Evolutionary conservation across 148 eudicot species (phyloP), one percentile per base, ranked within the genome.

Genomic region (Linanthus parryae): DNA sequence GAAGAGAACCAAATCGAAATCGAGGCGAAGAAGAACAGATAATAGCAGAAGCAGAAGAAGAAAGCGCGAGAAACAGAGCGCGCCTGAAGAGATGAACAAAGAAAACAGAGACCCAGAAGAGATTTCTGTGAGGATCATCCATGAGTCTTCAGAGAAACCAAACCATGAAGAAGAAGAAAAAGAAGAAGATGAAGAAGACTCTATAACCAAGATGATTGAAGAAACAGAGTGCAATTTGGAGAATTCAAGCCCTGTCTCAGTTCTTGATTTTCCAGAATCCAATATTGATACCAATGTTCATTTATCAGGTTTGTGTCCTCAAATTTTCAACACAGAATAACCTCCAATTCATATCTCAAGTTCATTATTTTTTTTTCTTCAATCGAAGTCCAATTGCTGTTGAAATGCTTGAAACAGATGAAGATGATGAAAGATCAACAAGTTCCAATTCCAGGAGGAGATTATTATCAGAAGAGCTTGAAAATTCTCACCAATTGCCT

Each of bases 51-150:
- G n/a, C n/a, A n/a, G n/a, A n/a, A n/a, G n/a, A n/a, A n/a, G n/a
- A n/a, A n/a, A n/a, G n/a, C n/a, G n/a, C n/a, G n/a, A n/a, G n/a
- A n/a, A n/a, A n/a, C n/a, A 55, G 70, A 64, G 70, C 13, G 52
- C 15, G 13, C 13, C 34, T 7, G 52, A 46, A 34, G 17, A 33
- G 37, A 66, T 20, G 43, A 52, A 56, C 44, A 71, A 69, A 63
- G 72, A 77, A 20, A 68, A 69, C 54, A 50, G 48, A 50, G 69
- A 68, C 1, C 51, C 34, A 11, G 42, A 52, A n/a, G 29, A 61
- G 37, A 52, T 66, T 21, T 3, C 15, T 3, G 2, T 4, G 19
- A 39, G 10, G 44, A 3, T 16, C n/a, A n/a, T n/a, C n/a, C n/a
- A n/a, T n/a, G n/a, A n/a, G n/a, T n/a, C n/a, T n/a, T n/a, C n/a